A percentile compares a stretch with the other conserved stretches of the same genome.
Conservation (phyloP, 2,329 filamentous ascomycete genomes). For the Calycina herbarum region DNA sequence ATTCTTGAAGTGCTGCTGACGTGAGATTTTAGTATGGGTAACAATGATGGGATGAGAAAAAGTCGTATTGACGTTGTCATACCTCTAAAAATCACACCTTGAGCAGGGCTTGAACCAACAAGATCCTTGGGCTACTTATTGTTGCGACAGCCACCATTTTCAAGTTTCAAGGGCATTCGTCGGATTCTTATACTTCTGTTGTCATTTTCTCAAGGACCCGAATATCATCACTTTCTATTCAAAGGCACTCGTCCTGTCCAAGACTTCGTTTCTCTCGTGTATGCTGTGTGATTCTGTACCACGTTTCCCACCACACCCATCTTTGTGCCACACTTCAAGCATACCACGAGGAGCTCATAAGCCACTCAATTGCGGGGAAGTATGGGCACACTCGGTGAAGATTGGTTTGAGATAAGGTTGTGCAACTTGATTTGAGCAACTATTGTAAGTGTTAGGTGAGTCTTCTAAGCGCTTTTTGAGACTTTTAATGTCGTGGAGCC, state of each 20-base stretch:
- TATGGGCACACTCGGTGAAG: neutral
- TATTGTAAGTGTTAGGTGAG: neutral
- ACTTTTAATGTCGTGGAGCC: neutral
- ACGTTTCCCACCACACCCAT: neutral
- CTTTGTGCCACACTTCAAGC: neutral
- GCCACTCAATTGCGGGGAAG: neutral
- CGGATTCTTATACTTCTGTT: neutral
- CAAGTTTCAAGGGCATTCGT: neutral
- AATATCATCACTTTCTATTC: neutral
- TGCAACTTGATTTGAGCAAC: neutral
- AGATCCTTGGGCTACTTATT: neutral
- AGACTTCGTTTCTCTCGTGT: neutral
- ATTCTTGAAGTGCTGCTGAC: neutral
- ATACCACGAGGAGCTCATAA: neutral
- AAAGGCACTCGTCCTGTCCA: neutral
- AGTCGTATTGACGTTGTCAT: neutral
- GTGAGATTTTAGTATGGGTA: neutral
- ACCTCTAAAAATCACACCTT: neutral
- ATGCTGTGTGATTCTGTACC: constrained; percentile 1
- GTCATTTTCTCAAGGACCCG: neutral
- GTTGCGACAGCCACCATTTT: neutral
- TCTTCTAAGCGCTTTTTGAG: neutral
- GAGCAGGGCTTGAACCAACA: neutral
- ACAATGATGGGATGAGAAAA: neutral
- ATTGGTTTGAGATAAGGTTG: constrained; percentile 1